phyloP scores from a whole-genome alignment of 2,329 filamentous ascomycete species.

The Fusarium globosum region DNA sequence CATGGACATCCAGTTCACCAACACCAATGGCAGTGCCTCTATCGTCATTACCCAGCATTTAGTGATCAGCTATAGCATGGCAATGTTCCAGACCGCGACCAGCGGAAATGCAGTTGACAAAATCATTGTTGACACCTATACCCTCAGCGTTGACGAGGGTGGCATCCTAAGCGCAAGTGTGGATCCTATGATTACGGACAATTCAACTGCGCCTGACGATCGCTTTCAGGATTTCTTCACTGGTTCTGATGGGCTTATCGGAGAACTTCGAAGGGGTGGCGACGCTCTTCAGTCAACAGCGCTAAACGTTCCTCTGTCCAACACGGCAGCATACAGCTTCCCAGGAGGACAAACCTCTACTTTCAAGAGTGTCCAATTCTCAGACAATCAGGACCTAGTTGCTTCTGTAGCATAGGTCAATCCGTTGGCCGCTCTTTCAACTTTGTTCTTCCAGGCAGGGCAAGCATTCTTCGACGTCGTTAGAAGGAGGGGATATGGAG shows the following conservation, averaged over 20 bases:
- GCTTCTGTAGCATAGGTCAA: not conserved
- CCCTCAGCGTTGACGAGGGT: not conserved
- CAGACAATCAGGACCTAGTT: not conserved
- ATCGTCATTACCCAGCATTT: not conserved
- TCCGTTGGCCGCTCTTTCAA: rapidly evolving
- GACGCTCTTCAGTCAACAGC: not conserved
- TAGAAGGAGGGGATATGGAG: not conserved
- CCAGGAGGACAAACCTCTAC: not conserved
- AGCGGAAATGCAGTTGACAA: not conserved
- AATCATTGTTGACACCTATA: not conserved
- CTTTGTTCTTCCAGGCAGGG: rapidly evolving
- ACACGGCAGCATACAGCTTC: not conserved
- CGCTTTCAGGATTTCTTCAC: rapidly evolving
- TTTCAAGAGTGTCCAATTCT: not conserved
- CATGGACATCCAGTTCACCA: not conserved
- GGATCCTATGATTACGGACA: rapidly evolving
- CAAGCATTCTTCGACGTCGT: rapidly evolving
- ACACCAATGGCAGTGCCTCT: rapidly evolving
- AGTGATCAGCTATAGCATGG: rapidly evolving
- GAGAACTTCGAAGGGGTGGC: rapidly evolving
- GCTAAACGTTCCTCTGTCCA: not conserved
- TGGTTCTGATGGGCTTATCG: rapidly evolving
- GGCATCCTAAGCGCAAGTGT: rapidly evolving
- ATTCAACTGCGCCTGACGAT: not conserved
- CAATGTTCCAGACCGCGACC: rapidly evolving